Evolutionary conservation across 2,329 filamentous ascomycete genomes (phyloP).

Genomic region (Thyridium curvatum): DNA sequence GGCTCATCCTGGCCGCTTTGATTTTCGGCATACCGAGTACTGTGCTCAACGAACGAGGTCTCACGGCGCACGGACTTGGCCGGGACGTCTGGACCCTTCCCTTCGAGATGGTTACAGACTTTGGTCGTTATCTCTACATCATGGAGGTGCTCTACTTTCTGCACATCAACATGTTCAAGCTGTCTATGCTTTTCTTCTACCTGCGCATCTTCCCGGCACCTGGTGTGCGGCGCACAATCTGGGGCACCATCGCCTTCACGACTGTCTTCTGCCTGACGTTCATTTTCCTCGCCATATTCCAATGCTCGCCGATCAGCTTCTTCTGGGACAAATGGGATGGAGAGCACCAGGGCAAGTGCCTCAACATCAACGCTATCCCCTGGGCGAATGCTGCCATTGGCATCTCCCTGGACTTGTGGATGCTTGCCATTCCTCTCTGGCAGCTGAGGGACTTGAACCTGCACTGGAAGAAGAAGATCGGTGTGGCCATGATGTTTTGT

Average conservation of each 20-base stretch:
- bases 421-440: constrained; percentile 33
- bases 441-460: constrained; percentile 30
- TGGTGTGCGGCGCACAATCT: constrained; percentile 28
- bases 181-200: constrained; percentile 49
- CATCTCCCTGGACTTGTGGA: constrained; percentile 33
- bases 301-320: constrained; percentile 40
- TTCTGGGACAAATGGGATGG: constrained; percentile 45
- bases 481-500: constrained; percentile 36
- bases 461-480: constrained; percentile 36
- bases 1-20: constrained; percentile 20
- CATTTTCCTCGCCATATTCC: constrained; percentile 23
- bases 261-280: constrained; percentile 22
- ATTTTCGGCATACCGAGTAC: constrained; percentile 19
- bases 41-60: constrained; percentile 21
- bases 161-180: constrained; percentile 38
- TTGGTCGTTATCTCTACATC: constrained; percentile 36
- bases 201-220: constrained; percentile 43
- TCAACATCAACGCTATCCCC: constrained; percentile 36
- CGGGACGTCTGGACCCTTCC: constrained; percentile 44
- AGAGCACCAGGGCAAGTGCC: constrained; percentile 35
- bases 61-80: constrained; percentile 35
- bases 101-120: constrained; percentile 30
- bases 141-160: constrained; percentile 37
- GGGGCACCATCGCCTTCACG: constrained; percentile 23
- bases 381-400: constrained; percentile 41